Base-by-base conservation (phyloP, 208 protist genomes). In the Willaertia magna region DNA sequence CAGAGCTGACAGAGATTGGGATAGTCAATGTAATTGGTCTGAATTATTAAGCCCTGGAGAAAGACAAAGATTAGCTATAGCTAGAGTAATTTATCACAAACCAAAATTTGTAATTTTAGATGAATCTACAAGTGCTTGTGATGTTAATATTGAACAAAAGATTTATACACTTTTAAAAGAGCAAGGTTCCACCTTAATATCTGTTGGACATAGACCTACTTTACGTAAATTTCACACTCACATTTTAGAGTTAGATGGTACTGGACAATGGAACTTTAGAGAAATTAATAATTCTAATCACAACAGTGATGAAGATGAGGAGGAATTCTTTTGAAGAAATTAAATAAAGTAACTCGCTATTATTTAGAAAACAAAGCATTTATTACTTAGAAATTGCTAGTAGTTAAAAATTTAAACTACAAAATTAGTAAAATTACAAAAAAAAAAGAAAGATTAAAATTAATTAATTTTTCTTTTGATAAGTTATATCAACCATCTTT, bases 211-310 rank as follows among this genome's bases (percentile, higher is more conserved):
- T 55, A 6, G 85, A 3, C 67, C 85, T n/a, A 74, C 61, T 4
- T 18, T 88, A 1, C 9, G 86, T 4, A 2, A 75, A 39, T 88
- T 88, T 26, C 87, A 88, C 14, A 39, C 88, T 44, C 79, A 87
- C 89, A 89, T 93, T 44, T 86, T 96, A 26, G 88, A 91, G 49
- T 93, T 96, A 67, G 90, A 96, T 79, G 94, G 93, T 26, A 83
- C 83, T 26, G 91, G 92, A 39, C 42, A 20, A 39, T 81, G 44
- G 39, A 42, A 51, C 9, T 81, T 76, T 44, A 30, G n/a, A 76
- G 39, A 44, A 76, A 76, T 76, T 49, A n/a, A n/a, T n/a, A n/a
- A n/a, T n/a, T n/a, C n/a, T n/a, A n/a, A n/a, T n/a, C n/a, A n/a
- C n/a, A n/a, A n/a, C n/a, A n/a, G n/a, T n/a, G n/a, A n/a, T n/a